These are phyloP conservation scores for Ascochyta koolunga DNA, from an alignment of 2,329 filamentous ascomycete species.

Conservation along the genomic window DNA sequence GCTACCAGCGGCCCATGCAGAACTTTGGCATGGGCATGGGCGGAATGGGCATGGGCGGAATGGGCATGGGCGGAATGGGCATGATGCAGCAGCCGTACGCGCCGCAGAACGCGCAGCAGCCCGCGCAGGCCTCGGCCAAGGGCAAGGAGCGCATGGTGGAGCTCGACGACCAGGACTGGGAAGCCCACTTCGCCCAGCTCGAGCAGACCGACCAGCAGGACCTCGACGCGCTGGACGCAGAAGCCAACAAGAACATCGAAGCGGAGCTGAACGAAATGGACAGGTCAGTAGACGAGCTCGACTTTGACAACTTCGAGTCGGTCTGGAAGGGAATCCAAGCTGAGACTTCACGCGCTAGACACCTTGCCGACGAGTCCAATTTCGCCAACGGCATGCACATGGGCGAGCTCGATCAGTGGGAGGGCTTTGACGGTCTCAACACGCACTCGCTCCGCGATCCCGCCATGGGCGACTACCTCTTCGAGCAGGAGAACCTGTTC, in stretches of 20 bases:
- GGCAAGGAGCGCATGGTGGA: slow-evolving; percentile 85
- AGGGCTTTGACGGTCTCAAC: slow-evolving; percentile 72
- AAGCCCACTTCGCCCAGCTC: slow-evolving; percentile 92
- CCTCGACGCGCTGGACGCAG: slow-evolving; percentile 59
- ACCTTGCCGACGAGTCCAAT: slow-evolving; percentile 71
- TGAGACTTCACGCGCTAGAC: slow-evolving; percentile 72
- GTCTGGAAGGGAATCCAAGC: slow-evolving; percentile 85
- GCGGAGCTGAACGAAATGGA: slow-evolving; percentile 89
- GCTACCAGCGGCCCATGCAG: slow-evolving; percentile 62
- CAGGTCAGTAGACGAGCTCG: slow-evolving; percentile 75
- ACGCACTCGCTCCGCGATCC: slow-evolving; percentile 74
- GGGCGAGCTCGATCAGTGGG: slow-evolving; percentile 82
- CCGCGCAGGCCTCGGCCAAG: slow-evolving; percentile 66
- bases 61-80: slow-evolving; percentile 61
- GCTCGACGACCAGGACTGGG: slow-evolving; percentile 92
- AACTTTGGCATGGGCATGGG: slow-evolving; percentile 34
- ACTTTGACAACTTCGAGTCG: slow-evolving; percentile 91
- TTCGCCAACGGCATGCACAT: slow-evolving; percentile 65
- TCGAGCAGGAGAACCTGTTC: slow-evolving; percentile 94
- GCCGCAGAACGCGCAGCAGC: slow-evolving; percentile 54
- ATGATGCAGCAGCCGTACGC: slow-evolving; percentile 51
- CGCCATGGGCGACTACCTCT: slow-evolving; percentile 86
- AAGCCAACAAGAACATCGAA: slow-evolving; percentile 78
- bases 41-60: slow-evolving; percentile 59
- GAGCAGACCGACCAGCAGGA: slow-evolving; percentile 67